Percentiles rank a stretch among this genome's conserved stretches.
phyloP scores from a whole-genome alignment of 257 asterid genomes.

The Leptodermis oblonga region DNA sequence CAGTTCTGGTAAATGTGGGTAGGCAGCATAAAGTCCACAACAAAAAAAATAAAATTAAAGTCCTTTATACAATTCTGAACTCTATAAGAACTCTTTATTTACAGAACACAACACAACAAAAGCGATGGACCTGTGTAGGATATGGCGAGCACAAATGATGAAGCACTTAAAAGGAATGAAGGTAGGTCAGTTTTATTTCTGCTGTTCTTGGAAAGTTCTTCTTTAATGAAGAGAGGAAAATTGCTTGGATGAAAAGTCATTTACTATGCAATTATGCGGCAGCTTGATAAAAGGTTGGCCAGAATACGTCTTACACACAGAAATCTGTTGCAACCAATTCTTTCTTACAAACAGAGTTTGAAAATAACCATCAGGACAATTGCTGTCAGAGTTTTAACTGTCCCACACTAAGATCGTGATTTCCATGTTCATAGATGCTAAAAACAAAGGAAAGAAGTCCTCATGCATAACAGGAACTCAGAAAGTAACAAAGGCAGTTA shows the following conservation, averaged over 20 bases:
- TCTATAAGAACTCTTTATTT: neutral
- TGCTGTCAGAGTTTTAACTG: no score
- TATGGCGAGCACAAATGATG: neutral
- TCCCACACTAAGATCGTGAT: neutral
- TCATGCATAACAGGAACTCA: neutral
- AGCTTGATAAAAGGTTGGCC: neutral
- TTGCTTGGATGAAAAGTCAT: neutral
- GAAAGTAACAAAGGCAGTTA: neutral
- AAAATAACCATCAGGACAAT: neutral
- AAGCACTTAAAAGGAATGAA: neutral
- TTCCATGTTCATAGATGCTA: neutral
- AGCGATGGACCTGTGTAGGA: neutral
- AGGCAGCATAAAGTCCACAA: neutral
- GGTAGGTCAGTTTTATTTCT: neutral
- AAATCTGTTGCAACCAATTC: neutral
- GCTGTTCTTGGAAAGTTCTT: neutral
- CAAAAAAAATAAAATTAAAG: no score
- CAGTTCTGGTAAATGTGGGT: neutral
- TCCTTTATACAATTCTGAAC: neutral
- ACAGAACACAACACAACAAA: neutral
- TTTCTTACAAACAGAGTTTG: neutral
- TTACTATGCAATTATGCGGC: neutral
- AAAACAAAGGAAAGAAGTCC: neutral
- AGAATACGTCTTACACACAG: neutral
- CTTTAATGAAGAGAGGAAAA: neutral